phyloP scores from a whole-genome alignment of 2,329 filamentous ascomycete species.

The Westerdykella aurantiaca region DNA sequence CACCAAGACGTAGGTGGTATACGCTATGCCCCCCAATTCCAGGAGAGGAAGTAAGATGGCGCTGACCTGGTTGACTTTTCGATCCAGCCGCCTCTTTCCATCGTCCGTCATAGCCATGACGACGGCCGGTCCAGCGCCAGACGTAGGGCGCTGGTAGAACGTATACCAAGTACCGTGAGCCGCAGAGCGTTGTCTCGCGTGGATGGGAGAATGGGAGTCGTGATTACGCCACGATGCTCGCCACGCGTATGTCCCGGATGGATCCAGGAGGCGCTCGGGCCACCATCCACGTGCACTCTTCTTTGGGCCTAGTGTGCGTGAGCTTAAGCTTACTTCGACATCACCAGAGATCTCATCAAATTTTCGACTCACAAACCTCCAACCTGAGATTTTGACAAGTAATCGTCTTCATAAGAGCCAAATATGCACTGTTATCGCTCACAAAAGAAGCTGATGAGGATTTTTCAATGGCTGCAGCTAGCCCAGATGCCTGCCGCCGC shows the following conservation, averaged over 20 bases:
- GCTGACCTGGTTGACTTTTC: constrained; percentile 50
- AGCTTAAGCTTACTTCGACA: no score
- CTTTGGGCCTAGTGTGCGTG: no score
- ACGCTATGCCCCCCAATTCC: constrained; percentile 60
- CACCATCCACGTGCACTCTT: not conserved
- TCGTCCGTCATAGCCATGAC: constrained; percentile 20
- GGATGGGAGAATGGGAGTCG: not conserved
- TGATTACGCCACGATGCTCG: not conserved
- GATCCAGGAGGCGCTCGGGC: not conserved
- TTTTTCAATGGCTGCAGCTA: no score
- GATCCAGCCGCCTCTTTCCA: constrained; percentile 20
- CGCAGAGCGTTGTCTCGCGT: not conserved
- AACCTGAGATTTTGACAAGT: no score
- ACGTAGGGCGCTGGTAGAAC: not conserved
- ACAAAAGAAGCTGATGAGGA: no score
- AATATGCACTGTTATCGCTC: no score
- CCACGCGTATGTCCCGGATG: not conserved
- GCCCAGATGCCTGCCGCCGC: no score
- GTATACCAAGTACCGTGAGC: not conserved
- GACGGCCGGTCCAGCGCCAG: not conserved
- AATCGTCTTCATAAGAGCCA: no score
- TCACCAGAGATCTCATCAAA: no score
- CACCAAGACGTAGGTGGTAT: constrained; percentile 66
- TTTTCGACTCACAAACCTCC: no score
- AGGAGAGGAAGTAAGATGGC: constrained; percentile 65